These are phyloP conservation scores for Hygrophorus russula DNA, from an alignment of 768 basidiomycete genomes.

Conservation along the genomic window DNA sequence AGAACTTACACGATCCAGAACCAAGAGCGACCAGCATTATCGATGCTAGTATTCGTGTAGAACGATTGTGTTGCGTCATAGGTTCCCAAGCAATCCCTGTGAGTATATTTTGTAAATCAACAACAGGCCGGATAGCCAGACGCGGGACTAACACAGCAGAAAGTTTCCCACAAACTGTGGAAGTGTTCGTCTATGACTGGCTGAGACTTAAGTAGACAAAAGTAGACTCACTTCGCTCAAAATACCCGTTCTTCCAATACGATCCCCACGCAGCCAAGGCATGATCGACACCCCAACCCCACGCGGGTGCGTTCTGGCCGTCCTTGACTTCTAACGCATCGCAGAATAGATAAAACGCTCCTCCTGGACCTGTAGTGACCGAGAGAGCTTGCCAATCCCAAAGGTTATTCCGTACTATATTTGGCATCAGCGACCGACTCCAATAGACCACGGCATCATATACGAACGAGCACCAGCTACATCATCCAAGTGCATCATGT, in stretches of 20 bases:
- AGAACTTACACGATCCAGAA: slow-evolving; percentile 50
- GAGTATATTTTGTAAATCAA: background rate
- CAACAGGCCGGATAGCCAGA: background rate
- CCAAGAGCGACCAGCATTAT: slow-evolving; percentile 56
- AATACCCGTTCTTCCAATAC: slow-evolving; percentile 44
- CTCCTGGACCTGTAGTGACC: slow-evolving; percentile 33
- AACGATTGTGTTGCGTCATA: slow-evolving; percentile 27
- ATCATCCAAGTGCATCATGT: slow-evolving; percentile 52
- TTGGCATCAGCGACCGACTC: slow-evolving; percentile 15
- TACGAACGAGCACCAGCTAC: slow-evolving; percentile 45
- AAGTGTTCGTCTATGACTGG: background rate
- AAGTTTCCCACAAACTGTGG: slow-evolving; percentile 38
- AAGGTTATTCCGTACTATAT: slow-evolving; percentile 43
- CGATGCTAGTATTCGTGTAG: slow-evolving; percentile 45
- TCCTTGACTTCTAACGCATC: slow-evolving; percentile 58
- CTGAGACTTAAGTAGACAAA: background rate
- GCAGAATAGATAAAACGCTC: slow-evolving; percentile 49
- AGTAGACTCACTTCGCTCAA: slow-evolving; percentile 30
- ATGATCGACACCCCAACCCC: slow-evolving; percentile 53
- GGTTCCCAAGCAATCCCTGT: slow-evolving; percentile 30
- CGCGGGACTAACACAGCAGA: slow-evolving; percentile 34
- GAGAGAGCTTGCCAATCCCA: slow-evolving; percentile 63
- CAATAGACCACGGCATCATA: slow-evolving; percentile 4
- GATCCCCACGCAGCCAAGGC: slow-evolving; percentile 50
- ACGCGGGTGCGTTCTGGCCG: slow-evolving; percentile 33